Conservation (phyloP, 1,139 yeast species). For the Magnusiomyces suaveolens region DNA sequence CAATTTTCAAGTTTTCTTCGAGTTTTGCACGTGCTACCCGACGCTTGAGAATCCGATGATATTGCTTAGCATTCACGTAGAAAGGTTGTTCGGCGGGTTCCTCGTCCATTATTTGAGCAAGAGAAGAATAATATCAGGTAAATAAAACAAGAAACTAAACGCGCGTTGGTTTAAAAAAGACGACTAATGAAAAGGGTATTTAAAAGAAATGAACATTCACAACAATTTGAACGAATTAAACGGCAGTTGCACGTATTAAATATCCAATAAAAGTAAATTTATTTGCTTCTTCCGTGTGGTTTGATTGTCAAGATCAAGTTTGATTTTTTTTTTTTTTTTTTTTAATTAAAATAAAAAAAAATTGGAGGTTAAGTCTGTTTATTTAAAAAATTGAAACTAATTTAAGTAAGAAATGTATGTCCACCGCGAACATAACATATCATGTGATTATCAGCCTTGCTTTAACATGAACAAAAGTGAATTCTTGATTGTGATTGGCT, state of each 20-base stretch:
- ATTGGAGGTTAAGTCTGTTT: too few relatives aligned
- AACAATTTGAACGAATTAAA: not conserved
- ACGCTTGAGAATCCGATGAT: slow-evolving; percentile 86
- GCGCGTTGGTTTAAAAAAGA: not conserved
- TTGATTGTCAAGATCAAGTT: not conserved
- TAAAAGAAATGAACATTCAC: not conserved
- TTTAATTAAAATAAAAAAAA: too few relatives aligned
- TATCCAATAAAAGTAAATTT: not conserved
- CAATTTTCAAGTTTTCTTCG: slow-evolving; percentile 79
- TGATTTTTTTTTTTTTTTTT: not conserved
- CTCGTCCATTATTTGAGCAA: slow-evolving; percentile 15
- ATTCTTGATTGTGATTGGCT: not conserved
- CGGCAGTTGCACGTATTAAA: not conserved
- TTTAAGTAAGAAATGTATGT: not conserved
- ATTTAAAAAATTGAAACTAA: too few relatives aligned
- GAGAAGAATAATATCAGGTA: not conserved
- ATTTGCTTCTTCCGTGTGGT: not conserved
- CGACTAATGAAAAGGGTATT: not conserved
- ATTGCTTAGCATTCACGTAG: slow-evolving; percentile 95
- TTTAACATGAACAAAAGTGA: not conserved
- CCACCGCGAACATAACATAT: not conserved
- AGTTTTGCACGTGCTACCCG: slow-evolving; percentile 88
- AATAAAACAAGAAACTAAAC: not conserved
- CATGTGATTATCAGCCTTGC: not conserved
- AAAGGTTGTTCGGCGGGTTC: slow-evolving; percentile 71